Conservation (phyloP, 2,329 filamentous ascomycete genomes). For the Cyclaneusma minus region DNA sequence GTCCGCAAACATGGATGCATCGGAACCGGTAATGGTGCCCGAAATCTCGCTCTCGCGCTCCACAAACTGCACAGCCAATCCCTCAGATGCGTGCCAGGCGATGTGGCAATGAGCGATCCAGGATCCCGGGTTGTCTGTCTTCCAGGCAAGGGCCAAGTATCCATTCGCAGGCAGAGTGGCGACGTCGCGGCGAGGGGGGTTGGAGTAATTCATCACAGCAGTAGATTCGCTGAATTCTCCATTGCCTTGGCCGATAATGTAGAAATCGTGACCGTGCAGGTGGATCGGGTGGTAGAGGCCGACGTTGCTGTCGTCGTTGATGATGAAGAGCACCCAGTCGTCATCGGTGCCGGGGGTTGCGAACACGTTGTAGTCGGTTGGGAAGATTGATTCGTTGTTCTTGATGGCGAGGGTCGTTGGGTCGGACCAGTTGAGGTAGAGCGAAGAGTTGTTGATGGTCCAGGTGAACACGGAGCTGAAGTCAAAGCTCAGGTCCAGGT, state of each 20-base stretch:
- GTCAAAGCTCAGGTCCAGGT: slow-evolving; percentile 7
- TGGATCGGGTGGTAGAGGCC: slow-evolving; percentile 22
- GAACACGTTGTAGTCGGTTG: slow-evolving; percentile 14
- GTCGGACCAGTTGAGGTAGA: slow-evolving; percentile 29
- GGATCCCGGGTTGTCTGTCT: slow-evolving; percentile 17
- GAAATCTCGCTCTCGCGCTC: slow-evolving; percentile 16
- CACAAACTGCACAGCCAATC: slow-evolving; percentile 35
- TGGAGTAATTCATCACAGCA: slow-evolving; percentile 16
- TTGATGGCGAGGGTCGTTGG: slow-evolving; percentile 25
- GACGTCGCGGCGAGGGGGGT: slow-evolving; percentile 36
- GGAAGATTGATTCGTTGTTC: slow-evolving; percentile 15
- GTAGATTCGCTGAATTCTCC: slow-evolving; percentile 28
- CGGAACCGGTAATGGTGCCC: slow-evolving; percentile 6
- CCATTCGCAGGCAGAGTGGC: slow-evolving; percentile 26
- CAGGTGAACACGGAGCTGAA: slow-evolving; percentile 25
- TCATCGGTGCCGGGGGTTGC: slow-evolving; percentile 10
- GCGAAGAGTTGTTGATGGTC: slow-evolving; percentile 31
- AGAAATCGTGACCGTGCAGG: slow-evolving; percentile 35
- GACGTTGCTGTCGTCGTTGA: slow-evolving; percentile 11
- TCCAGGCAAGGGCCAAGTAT: slow-evolving; percentile 16
- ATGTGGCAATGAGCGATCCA: slow-evolving; percentile 22
- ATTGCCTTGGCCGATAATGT: slow-evolving; percentile 27
- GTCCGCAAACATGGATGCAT: slow-evolving; percentile 6
- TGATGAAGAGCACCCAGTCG: slow-evolving; percentile 14
- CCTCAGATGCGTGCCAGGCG: slow-evolving; percentile 36